These are phyloP conservation scores for Hydrangea macrophylla DNA, from an alignment of 148 eudicot genomes.

Conservation along the genomic window DNA sequence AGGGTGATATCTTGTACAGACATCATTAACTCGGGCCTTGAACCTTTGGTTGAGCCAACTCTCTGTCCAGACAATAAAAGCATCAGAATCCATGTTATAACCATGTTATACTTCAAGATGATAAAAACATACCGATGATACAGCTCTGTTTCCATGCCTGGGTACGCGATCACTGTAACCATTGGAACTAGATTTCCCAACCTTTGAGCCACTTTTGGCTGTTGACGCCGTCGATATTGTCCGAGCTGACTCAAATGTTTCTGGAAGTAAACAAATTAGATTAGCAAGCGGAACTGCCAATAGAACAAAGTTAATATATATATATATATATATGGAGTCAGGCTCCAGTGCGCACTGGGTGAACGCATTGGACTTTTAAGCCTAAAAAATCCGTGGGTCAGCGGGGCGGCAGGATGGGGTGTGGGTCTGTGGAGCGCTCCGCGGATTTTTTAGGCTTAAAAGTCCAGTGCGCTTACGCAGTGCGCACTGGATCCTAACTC, in stretches of 20 bases:
- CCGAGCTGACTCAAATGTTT: slow-evolving; percentile 49
- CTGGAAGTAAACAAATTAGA: slow-evolving; percentile 30
- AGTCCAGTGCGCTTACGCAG: no score
- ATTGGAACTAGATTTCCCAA: slow-evolving; percentile 49
- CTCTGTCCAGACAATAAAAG: slow-evolving; percentile 42
- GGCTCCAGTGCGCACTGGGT: no score
- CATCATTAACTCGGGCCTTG: slow-evolving; percentile 73
- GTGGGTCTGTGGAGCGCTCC: no score
- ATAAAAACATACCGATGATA: slow-evolving; percentile 54
- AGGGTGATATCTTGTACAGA: slow-evolving; percentile 80
- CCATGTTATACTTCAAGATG: not conserved
- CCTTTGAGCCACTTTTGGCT: slow-evolving; percentile 49
- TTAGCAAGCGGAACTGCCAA: slow-evolving; percentile 1
- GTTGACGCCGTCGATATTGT: slow-evolving; percentile 43
- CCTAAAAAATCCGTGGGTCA: no score
- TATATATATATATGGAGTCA: no score
- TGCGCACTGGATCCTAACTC: no score
- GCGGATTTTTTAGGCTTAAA: no score
- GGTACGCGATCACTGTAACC: slow-evolving; percentile 58
- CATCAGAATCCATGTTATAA: not conserved
- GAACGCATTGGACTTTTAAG: no score
- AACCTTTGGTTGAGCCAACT: slow-evolving; percentile 47
- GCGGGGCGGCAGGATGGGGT: no score
- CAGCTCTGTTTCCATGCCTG: slow-evolving; percentile 64
- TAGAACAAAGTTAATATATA: not conserved